These are phyloP conservation scores for Wallacemonas rigidus DNA, from an alignment of 208 protist species.

Conservation along the genomic window DNA sequence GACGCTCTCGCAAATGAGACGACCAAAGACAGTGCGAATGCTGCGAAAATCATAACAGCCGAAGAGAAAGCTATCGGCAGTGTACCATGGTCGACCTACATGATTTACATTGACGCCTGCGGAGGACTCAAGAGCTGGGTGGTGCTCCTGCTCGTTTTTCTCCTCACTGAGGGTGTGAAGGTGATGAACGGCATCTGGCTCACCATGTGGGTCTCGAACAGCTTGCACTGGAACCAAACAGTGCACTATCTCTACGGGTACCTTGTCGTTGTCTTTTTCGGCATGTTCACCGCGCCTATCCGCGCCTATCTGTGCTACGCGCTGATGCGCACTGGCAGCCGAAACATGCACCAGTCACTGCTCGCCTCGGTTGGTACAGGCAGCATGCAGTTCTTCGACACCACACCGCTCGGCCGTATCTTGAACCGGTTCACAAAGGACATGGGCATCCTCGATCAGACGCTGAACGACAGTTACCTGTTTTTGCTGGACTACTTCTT, in stretches of 20 bases:
- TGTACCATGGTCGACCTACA: constrained; percentile 62
- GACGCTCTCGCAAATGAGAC: too few relatives aligned
- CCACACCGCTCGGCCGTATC: constrained; percentile 93
- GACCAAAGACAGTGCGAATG: constrained; percentile 1
- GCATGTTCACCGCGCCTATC: constrained; percentile 39
- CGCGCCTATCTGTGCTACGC: constrained; percentile 39
- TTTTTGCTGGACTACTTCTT: constrained; percentile 66
- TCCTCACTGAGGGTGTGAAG: constrained; percentile 54
- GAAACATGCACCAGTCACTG: constrained; percentile 49
- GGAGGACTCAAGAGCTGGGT: constrained; percentile 43
- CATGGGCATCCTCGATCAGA: constrained; percentile 74
- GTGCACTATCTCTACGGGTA: constrained; percentile 55
- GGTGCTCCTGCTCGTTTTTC: constrained; percentile 58
- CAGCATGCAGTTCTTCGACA: constrained; percentile 94
- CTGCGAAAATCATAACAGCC: constrained; percentile 43
- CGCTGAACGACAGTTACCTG: constrained; percentile 53
- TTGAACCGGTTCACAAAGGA: constrained; percentile 96
- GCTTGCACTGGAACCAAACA: constrained; percentile 10
- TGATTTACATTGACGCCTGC: constrained; percentile 50
- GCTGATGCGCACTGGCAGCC: constrained; percentile 36
- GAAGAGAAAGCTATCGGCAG: constrained; percentile 65
- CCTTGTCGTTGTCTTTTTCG: constrained; percentile 33
- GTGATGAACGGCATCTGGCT: constrained; percentile 64
- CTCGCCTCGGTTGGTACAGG: constrained; percentile 52
- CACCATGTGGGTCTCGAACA: constrained; percentile 57